phyloP scores from a whole-genome alignment of 441 rosid species.

The Mallotus japonicus region DNA sequence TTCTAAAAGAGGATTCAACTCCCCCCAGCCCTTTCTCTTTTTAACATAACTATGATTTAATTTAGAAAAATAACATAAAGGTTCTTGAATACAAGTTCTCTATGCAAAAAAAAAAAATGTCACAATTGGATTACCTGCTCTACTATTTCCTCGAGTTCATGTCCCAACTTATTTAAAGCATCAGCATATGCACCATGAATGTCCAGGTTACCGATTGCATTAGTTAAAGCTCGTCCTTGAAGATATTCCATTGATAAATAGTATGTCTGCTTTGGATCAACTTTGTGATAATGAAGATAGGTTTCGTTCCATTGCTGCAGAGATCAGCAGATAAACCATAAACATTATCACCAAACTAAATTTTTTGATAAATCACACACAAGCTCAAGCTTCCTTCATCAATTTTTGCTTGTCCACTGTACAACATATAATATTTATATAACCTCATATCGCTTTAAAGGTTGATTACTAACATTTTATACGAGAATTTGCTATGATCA shows the following conservation, averaged over 20 bases:
- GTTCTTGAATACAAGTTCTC: background rate
- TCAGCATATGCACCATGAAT: conserved; percentile 75
- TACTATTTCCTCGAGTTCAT: conserved; percentile 73
- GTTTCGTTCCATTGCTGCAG: conserved; percentile 96
- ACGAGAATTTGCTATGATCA: background rate
- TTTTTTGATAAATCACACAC: too few species aligned
- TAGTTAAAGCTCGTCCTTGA: conserved; percentile 94
- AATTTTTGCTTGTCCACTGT: background rate
- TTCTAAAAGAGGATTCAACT: background rate
- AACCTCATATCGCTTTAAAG: background rate
- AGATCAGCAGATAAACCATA: conserved; percentile 19
- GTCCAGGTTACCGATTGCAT: conserved; percentile 79
- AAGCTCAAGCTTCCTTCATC: background rate
- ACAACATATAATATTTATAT: background rate
- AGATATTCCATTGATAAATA: conserved; percentile 98
- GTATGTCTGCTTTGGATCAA: conserved; percentile 88
- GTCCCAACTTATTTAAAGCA: conserved; percentile 75
- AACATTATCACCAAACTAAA: background rate
- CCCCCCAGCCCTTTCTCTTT: background rate
- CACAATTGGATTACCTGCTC: conserved; percentile 56
- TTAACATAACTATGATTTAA: too few species aligned
- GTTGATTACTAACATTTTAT: background rate
- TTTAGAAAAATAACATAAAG: background rate
- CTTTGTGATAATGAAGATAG: conserved; percentile 68
- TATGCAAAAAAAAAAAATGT: background rate